Base-by-base conservation (phyloP, 202 grass and related monocot genomes). In the Brachypodium distachyon region DNA sequence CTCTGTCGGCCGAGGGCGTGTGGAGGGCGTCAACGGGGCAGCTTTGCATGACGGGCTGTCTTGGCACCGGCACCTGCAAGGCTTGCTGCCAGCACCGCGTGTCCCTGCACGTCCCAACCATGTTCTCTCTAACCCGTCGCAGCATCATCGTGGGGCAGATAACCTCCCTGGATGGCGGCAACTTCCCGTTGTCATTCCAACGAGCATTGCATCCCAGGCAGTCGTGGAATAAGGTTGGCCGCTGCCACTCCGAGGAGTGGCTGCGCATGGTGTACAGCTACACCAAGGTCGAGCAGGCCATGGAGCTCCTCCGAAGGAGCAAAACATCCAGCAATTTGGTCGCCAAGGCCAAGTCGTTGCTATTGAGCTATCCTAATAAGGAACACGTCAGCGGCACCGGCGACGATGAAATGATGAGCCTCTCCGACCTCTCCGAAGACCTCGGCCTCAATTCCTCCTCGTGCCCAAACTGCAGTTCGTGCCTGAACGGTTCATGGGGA, bases 11-110 rank as follows among this genome's bases (percentile, higher is more conserved):
- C 7, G 90, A 93, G 72, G 90, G 87, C 25, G 77, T 89, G 18
- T 93, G 90, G 90, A 78, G 43, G 27, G 41, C 80, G 21, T 87
- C 90, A 5, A 60, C 56, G 6, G 56, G 90, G 18, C 83, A 74
- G 56, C 46, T 56, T 4, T 87, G 83, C 86, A 93, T 93, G 90
- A 81, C 82, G 46, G 90, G 71, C n/a, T 93, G 90, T 69, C 75
- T 93, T n/a, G n/a, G n/a, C n/a, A n/a, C n/a, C 7, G 83, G 72
- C 32, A 38, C 22, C n/a, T 57, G 60, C 47, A 38, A 84, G 12
- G 16, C 29, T 6, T 26, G 28, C 14, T 59, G 56, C 56, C 28
- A 33, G 28, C 17, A 17, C 28, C 56, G 28, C 7, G 13, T 59
- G 13, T 59, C 14, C 28, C 14, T 59, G 56, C 33, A 60, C 56